phyloP scores from a whole-genome alignment of 1,284 basidiomycete species.

The Ceraceosorus guamensis region DNA sequence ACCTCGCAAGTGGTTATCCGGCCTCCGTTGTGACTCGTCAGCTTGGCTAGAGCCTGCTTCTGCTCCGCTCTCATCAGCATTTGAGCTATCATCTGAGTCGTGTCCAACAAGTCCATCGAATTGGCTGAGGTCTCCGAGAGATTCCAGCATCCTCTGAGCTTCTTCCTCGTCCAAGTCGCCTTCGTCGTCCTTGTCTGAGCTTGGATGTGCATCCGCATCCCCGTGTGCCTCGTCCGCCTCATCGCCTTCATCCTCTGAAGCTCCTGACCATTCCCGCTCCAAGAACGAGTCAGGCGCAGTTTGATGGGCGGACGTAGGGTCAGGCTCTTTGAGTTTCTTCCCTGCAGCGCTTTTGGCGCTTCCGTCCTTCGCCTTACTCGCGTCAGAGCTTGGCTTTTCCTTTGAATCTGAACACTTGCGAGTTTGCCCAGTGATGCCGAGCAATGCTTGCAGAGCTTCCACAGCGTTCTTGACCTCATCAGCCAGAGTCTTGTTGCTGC shows the following conservation, averaged over 20 bases:
- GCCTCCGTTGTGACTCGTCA: too few species aligned
- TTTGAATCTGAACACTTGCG: too few species aligned
- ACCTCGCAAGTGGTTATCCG: too few species aligned
- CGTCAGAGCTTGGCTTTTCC: conserved; percentile 8
- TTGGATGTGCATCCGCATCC: neutral
- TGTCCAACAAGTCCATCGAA: conserved; percentile 41
- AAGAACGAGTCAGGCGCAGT: neutral
- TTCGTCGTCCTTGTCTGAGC: neutral
- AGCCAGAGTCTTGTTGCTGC: conserved; percentile 69
- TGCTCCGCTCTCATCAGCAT: conserved; percentile 36
- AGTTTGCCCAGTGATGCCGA: neutral
- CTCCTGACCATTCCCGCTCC: conserved; percentile 2
- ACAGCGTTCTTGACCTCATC: conserved; percentile 58
- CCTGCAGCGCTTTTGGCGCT: neutral
- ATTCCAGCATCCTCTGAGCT: conserved; percentile 9
- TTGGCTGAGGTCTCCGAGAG: conserved; percentile 23
- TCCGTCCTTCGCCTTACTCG: neutral
- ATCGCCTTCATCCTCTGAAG: conserved; percentile 6
- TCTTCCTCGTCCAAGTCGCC: conserved; percentile 3
- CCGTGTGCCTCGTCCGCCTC: conserved; percentile 2
- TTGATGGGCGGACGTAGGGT: neutral
- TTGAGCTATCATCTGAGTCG: conserved; percentile 45
- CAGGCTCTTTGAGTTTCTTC: neutral
- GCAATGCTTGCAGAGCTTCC: conserved; percentile 46
- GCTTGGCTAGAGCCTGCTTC: conserved; percentile 8